These are phyloP conservation scores for Persicaria maculosa DNA, from an alignment of 148 eudicot species.

Conservation along the genomic window DNA sequence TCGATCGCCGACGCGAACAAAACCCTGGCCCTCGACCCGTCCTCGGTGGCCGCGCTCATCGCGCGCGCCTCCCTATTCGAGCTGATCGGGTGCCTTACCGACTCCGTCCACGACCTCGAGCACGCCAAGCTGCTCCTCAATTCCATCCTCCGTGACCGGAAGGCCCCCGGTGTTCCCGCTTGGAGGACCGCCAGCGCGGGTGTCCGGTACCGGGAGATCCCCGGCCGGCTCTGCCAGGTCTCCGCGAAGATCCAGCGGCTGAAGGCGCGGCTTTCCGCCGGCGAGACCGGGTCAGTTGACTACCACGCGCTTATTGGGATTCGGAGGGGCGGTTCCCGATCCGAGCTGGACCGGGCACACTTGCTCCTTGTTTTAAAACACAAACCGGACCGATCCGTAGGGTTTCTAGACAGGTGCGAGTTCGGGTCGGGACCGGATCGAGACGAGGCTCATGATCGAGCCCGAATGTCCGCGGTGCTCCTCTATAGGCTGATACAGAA, in stretches of 20 bases:
- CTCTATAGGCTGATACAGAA: slow-evolving; percentile 69
- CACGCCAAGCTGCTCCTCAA: slow-evolving; percentile 77
- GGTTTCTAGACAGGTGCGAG: slow-evolving; percentile 70
- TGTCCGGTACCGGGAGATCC: slow-evolving; percentile 67
- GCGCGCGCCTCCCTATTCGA: slow-evolving; percentile 67
- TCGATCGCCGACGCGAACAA: slow-evolving; percentile 76
- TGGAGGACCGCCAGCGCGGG: slow-evolving; percentile 51
- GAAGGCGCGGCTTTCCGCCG: slow-evolving; percentile 65
- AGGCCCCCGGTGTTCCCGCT: slow-evolving; percentile 46
- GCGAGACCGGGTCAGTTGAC: slow-evolving; percentile 79
- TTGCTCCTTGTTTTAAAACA: slow-evolving; percentile 60
- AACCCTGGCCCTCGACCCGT: slow-evolving; percentile 62
- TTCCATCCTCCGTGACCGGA: slow-evolving; percentile 65
- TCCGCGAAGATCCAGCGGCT: slow-evolving; percentile 53
- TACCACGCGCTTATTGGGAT: slow-evolving; percentile 69
- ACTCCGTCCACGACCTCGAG: slow-evolving; percentile 84
- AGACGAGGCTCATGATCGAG: slow-evolving; percentile 62
- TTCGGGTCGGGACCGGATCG: slow-evolving; percentile 45
- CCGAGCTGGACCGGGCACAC: slow-evolving; percentile 87
- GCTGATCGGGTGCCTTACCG: slow-evolving; percentile 64
- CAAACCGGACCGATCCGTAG: slow-evolving; percentile 70
- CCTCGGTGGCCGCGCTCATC: slow-evolving; percentile 51
- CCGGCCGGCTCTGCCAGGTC: slow-evolving; percentile 50
- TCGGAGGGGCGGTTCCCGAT: slow-evolving; percentile 69
- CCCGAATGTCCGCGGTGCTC: slow-evolving; percentile 55